These are phyloP conservation scores for Hypoxylon sp. DNA, from an alignment of 2,329 filamentous ascomycete species.

Conservation along the genomic window DNA sequence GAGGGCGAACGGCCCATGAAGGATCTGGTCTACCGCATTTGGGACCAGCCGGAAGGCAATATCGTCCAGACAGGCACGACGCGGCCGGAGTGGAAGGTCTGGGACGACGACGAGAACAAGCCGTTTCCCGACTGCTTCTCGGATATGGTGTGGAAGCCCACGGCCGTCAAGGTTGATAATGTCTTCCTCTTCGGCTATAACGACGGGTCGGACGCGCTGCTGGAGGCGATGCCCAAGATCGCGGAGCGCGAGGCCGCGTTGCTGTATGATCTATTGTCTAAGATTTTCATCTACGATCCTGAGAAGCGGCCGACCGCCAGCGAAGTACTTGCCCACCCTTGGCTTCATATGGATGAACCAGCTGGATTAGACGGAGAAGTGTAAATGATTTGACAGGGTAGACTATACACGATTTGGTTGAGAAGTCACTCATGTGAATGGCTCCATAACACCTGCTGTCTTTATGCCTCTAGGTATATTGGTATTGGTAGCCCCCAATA, in stretches of 20 bases:
- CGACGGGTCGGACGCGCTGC: constrained; percentile 26
- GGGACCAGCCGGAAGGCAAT: constrained; percentile 36
- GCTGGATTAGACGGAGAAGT: too few relatives aligned
- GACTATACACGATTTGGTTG: too few relatives aligned
- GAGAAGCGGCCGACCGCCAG: constrained; percentile 34
- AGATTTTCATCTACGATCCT: constrained; percentile 44
- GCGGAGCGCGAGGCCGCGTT: constrained; percentile 38
- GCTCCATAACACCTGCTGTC: too few relatives aligned
- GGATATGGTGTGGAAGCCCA: constrained; percentile 39
- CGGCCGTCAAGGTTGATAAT: constrained; percentile 31
- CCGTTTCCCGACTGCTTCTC: constrained; percentile 35
- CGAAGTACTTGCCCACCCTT: constrained; percentile 44
- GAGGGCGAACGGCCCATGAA: constrained; percentile 24
- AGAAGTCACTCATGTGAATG: background rate
- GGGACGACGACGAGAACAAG: constrained; percentile 13
- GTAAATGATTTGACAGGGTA: too few relatives aligned
- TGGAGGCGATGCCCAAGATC: constrained; percentile 38
- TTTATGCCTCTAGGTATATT: background rate
- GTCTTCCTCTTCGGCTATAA: constrained; percentile 34
- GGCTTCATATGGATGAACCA: constrained; percentile 36
- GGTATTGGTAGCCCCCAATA: too few relatives aligned
- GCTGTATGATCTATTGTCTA: constrained; percentile 43
- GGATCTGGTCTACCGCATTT: constrained; percentile 24
- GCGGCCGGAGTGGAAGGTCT: background rate
- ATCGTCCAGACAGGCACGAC: constrained; percentile 13